Conservation (phyloP, 768 basidiomycete species). For the Hortiboletus campestris region DNA sequence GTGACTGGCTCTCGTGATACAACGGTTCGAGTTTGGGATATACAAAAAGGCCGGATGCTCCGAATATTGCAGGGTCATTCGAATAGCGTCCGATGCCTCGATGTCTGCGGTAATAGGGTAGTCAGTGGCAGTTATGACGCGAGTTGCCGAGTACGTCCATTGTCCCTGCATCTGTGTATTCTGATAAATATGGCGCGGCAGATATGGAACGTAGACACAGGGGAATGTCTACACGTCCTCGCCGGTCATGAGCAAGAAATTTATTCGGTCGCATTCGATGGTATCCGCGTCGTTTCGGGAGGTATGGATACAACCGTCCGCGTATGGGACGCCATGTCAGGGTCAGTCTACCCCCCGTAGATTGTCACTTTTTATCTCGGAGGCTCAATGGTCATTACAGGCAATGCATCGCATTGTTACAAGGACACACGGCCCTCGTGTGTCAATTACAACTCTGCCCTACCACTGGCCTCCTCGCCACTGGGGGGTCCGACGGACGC, state of each 20-base stretch:
- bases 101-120: slow-evolving; percentile 77
- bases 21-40: slow-evolving; percentile 90
- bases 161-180: neutral
- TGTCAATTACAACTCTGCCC: slow-evolving; percentile 84
- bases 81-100: slow-evolving; percentile 82
- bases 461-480: slow-evolving; percentile 55
- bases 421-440: slow-evolving; percentile 90
- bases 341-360: slow-evolving; percentile 50
- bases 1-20: slow-evolving; percentile 88
- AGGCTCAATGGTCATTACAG: slow-evolving; percentile 37
- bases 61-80: slow-evolving; percentile 73
- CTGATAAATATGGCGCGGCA: slow-evolving; percentile 25
- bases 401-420: slow-evolving; percentile 77
- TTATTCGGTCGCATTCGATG: slow-evolving; percentile 90
- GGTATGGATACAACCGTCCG: slow-evolving; percentile 93
- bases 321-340: slow-evolving; percentile 84
- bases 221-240: slow-evolving; percentile 80
- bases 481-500: slow-evolving; percentile 87
- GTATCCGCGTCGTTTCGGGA: slow-evolving; percentile 76
- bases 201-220: slow-evolving; percentile 91
- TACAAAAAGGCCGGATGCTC: slow-evolving; percentile 71
- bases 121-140: slow-evolving; percentile 95
- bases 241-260: slow-evolving; percentile 85
- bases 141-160: slow-evolving; percentile 66
- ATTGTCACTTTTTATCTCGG: neutral